Conservation (phyloP, 1,284 basidiomycete species). For the Xanthoconium separans region DNA sequence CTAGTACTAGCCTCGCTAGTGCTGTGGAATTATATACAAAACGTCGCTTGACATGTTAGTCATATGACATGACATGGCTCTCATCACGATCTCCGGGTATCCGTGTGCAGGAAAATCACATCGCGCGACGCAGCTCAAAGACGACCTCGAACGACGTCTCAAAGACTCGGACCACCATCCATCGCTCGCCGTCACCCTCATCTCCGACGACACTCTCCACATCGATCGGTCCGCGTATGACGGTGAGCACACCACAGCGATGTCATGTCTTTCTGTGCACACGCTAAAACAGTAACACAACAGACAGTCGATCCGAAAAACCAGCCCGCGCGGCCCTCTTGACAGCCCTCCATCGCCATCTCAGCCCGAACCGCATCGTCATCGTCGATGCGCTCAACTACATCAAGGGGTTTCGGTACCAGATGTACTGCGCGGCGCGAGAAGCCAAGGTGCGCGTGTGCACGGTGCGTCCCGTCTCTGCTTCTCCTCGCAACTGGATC, state of each 20-base stretch:
- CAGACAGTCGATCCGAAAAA: constrained; percentile 86
- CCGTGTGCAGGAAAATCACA: constrained; percentile 86
- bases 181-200: constrained; percentile 56
- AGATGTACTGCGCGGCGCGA: constrained; percentile 94
- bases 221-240: constrained; percentile 71
- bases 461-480: constrained; percentile 88
- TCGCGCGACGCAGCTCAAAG: constrained; percentile 67
- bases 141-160: constrained; percentile 59
- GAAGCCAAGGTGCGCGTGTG: constrained; percentile 85
- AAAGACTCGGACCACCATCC: constrained; percentile 52
- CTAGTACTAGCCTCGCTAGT: no score
- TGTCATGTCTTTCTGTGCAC: no score
- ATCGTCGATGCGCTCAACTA: constrained; percentile 94
- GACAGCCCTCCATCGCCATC: constrained; percentile 76
- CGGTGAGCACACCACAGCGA: constrained; percentile 41
- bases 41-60: no score
- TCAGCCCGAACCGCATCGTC: constrained; percentile 74
- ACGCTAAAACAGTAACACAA: no score
- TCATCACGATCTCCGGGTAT: constrained; percentile 90
- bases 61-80: no score
- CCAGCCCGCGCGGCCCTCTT: constrained; percentile 87
- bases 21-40: no score
- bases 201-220: constrained; percentile 79
- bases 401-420: constrained; percentile 97
- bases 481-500: no score